These are phyloP conservation scores for Solanum peruvianum DNA, from an alignment of 257 asterid species.

Conservation along the genomic window DNA sequence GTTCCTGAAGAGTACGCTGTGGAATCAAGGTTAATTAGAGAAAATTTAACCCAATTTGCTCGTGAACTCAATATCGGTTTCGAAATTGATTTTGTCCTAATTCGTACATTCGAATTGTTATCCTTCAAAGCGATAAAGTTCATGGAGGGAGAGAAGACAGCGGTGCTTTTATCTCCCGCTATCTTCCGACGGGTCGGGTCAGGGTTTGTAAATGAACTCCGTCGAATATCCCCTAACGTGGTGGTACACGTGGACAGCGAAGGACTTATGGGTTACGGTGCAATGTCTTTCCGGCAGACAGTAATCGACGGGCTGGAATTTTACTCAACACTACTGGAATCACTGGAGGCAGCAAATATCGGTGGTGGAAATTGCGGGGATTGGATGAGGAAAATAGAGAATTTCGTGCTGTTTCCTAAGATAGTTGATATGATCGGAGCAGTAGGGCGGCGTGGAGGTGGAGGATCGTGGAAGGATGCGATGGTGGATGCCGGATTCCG, in stretches of 20 bases:
- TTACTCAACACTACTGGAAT: conserved; percentile 69
- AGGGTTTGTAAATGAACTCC: conserved; percentile 63
- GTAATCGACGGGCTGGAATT: conserved; percentile 79
- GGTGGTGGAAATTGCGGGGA: conserved; percentile 29
- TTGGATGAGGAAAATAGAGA: conserved; percentile 61
- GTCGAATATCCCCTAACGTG: conserved; percentile 62
- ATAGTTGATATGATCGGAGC: conserved; percentile 54
- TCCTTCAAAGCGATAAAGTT: conserved; percentile 66
- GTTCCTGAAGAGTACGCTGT: conserved; percentile 61
- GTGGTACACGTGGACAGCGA: conserved; percentile 85
- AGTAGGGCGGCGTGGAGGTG: conserved; percentile 37
- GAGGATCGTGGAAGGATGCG: conserved; percentile 63
- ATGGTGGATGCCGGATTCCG: conserved; percentile 64
- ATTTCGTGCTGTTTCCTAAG: conserved; percentile 62
- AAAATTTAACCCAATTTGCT: conserved; percentile 59
- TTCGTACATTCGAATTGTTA: conserved; percentile 48
- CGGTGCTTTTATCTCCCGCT: conserved; percentile 53
- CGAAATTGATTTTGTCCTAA: conserved; percentile 49
- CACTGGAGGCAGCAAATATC: conserved; percentile 60
- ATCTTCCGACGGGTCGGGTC: conserved; percentile 66
- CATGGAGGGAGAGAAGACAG: conserved; percentile 63
- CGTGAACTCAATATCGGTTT: conserved; percentile 57
- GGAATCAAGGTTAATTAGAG: conserved; percentile 54
- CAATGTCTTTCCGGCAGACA: conserved; percentile 59
- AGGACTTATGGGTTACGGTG: conserved; percentile 43